Conservation (phyloP, 305 asterid genomes). For the Fraxinus albicans region DNA sequence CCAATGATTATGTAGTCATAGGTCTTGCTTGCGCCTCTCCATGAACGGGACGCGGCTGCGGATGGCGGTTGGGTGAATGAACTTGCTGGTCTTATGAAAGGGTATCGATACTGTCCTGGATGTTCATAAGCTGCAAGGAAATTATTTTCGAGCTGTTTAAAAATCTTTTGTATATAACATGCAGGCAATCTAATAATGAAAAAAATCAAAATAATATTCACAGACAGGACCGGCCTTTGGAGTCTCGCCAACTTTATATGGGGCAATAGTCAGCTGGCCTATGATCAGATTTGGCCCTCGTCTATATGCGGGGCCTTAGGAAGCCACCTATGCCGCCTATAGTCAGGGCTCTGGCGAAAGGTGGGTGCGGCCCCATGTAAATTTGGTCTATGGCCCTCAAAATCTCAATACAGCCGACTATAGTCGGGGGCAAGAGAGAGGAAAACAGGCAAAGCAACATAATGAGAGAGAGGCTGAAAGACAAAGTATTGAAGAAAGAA, state of each 20-base stretch:
- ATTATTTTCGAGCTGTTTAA: neutral
- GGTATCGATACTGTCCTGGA: constrained; percentile 60
- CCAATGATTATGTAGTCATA: constrained; percentile 90
- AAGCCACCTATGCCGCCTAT: neutral
- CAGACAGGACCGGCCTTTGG: neutral
- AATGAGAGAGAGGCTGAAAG: neutral
- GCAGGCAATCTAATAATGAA: neutral
- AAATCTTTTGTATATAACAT: neutral
- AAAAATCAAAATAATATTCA: neutral
- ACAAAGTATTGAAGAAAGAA: neutral
- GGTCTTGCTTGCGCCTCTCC: constrained; percentile 11
- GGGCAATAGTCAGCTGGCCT: neutral
- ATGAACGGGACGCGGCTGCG: constrained; percentile 19
- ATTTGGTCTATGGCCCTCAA: neutral
- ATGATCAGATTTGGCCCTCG: neutral
- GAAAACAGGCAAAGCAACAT: neutral
- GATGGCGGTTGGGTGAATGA: constrained; percentile 49
- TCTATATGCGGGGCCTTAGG: neutral
- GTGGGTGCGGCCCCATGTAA: neutral
- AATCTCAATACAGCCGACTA: neutral
- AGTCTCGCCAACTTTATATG: neutral
- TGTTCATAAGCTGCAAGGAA: constrained; percentile 37
- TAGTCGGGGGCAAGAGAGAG: neutral
- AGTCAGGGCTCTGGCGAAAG: neutral
- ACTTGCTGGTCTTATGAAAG: constrained; percentile 77